Conservation (phyloP, 805 yeast species). For the Yamadazyma endophytica region DNA sequence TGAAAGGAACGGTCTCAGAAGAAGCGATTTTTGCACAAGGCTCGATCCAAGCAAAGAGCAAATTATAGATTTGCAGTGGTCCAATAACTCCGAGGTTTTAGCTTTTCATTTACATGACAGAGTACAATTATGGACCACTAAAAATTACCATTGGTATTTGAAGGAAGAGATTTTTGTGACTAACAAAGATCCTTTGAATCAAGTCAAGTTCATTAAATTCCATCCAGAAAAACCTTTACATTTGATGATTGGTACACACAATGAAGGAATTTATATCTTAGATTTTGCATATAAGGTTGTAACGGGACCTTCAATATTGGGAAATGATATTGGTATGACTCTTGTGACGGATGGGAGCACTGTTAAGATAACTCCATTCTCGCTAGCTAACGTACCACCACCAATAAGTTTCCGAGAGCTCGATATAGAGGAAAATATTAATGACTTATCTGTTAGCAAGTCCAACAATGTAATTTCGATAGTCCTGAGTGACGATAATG, state of each 20-base stretch:
- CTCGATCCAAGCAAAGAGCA: slow-evolving; percentile 44
- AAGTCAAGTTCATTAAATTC: slow-evolving; percentile 55
- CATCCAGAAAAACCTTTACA: slow-evolving; percentile 87
- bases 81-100: slow-evolving; percentile 70
- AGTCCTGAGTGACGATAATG: slow-evolving; percentile 40
- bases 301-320: slow-evolving; percentile 65
- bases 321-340: slow-evolving; percentile 73
- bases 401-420: slow-evolving; percentile 78
- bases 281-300: slow-evolving; percentile 62
- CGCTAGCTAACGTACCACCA: slow-evolving; percentile 89
- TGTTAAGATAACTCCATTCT: slow-evolving; percentile 74
- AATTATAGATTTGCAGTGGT: slow-evolving; percentile 67
- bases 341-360: slow-evolving; percentile 75
- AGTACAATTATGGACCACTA: slow-evolving; percentile 86
- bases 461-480: slow-evolving; percentile 58
- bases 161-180: slow-evolving; percentile 64
- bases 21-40: slow-evolving; percentile 76
- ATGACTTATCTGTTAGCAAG: slow-evolving; percentile 61
- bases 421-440: slow-evolving; percentile 46
- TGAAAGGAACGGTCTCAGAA: slow-evolving; percentile 90
- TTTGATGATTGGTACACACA: slow-evolving; percentile 57
- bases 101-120: slow-evolving; percentile 60
- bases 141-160: slow-evolving; percentile 93
- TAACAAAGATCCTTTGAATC: slow-evolving; percentile 18
- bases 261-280: slow-evolving; percentile 49